These are phyloP conservation scores for Xylaria sp. DNA, from an alignment of 2,329 filamentous ascomycete genomes.

Conservation along the genomic window DNA sequence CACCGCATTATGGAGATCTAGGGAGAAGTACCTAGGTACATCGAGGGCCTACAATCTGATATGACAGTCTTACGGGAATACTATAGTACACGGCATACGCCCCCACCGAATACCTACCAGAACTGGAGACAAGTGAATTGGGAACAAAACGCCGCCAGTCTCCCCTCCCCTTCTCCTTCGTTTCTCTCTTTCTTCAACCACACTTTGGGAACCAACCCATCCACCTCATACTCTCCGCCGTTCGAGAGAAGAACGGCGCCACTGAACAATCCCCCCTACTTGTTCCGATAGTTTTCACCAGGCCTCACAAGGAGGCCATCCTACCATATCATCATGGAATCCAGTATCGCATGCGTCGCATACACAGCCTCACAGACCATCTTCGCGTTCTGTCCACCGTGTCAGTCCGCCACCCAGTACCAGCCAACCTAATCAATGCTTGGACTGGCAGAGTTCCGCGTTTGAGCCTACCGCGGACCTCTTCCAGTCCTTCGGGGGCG, in stretches of 20 bases:
- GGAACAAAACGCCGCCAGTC: slow-evolving; percentile 29
- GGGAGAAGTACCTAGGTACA: background rate
- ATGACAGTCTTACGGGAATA: background rate
- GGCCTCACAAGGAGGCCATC: slow-evolving; percentile 49
- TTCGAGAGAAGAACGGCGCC: slow-evolving; percentile 46
- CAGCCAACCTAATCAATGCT: slow-evolving; percentile 42
- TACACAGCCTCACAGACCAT: slow-evolving; percentile 36
- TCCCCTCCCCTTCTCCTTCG: slow-evolving; percentile 33
- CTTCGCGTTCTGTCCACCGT: slow-evolving; percentile 42
- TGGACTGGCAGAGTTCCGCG: slow-evolving; percentile 43
- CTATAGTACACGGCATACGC: background rate
- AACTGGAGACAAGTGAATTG: slow-evolving; percentile 6
- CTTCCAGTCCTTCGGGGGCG: slow-evolving; percentile 45
- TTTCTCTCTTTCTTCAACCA: slow-evolving; percentile 33
- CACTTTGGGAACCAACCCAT: slow-evolving; percentile 37
- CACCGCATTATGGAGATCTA: background rate
- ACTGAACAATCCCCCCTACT: slow-evolving; percentile 44
- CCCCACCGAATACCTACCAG: background rate
- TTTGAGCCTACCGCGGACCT: slow-evolving; percentile 46
- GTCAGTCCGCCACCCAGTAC: slow-evolving; percentile 39
- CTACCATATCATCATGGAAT: slow-evolving; percentile 48
- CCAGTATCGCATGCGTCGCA: slow-evolving; percentile 28
- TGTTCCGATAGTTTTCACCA: slow-evolving; percentile 44
- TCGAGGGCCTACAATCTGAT: background rate
- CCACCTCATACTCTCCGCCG: slow-evolving; percentile 38